Percentiles rank a stretch among this genome's conserved stretches.
phyloP scores from a whole-genome alignment of 768 basidiomycete species.

The Trametes cingulata region DNA sequence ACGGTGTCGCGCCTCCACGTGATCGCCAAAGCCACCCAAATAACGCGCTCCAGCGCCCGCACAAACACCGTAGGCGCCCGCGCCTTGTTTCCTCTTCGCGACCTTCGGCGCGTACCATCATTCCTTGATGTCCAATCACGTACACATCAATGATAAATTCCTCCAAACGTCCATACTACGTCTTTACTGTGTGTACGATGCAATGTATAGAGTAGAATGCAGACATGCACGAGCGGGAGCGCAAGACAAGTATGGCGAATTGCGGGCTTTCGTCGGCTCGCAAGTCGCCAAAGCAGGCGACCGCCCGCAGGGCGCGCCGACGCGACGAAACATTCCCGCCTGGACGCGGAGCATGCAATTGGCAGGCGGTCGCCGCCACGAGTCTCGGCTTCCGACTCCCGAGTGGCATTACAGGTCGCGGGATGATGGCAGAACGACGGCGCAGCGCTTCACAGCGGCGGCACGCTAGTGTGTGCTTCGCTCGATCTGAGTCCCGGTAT shows the following conservation, averaged over 20 bases:
- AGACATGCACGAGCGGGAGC: background rate
- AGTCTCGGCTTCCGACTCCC: conserved; percentile 22
- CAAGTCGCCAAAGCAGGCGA: background rate
- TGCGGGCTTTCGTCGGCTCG: background rate
- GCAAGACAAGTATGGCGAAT: background rate
- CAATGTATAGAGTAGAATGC: conserved; percentile 2
- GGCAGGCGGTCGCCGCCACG: conserved; percentile 8
- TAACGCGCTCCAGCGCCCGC: conserved; percentile 25
- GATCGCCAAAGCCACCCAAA: conserved; percentile 34
- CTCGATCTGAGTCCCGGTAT: conserved; percentile 7
- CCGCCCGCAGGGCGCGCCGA: background rate
- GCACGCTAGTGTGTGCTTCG: background rate
- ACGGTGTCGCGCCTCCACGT: conserved; percentile 39
- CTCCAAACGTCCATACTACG: conserved; percentile 10
- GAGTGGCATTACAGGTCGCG: conserved; percentile 2
- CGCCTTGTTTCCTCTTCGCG: conserved; percentile 2
- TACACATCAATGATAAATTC: conserved; percentile 6
- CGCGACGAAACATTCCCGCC: conserved; percentile 5
- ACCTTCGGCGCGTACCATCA: conserved; percentile 18
- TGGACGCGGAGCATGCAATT: background rate
- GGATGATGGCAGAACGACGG: conserved; percentile 5
- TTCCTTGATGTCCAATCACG: conserved; percentile 21
- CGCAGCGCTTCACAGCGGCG: background rate
- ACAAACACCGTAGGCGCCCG: conserved; percentile 1
- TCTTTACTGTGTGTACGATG: background rate